Evolutionary conservation across 2,329 filamentous ascomycete species (phyloP), one percentile per base, ranked within the genome.

Genomic region (Botryotinia calthae): DNA sequence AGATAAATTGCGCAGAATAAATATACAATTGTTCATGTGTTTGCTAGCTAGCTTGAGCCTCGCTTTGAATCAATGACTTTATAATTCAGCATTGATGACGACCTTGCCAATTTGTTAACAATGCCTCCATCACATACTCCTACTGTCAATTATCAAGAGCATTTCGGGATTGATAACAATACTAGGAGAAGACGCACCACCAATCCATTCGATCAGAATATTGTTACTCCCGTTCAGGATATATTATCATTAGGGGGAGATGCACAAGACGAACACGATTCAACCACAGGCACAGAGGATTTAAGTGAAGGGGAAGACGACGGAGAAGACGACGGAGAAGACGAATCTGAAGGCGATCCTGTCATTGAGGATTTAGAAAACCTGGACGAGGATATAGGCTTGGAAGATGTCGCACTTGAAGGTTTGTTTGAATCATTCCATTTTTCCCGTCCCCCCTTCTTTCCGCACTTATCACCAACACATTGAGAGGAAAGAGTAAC

Each of bases 341-440:
- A 74, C 10, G 70, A 70, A 18, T 73, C 66, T 37, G 74, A 61
- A 4, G 74, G 74, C 25, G 51, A 28, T 56, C n/a, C n/a, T 28
- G 51, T 18, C 12, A 56, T 56, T 8, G 70, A 48, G 12, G n/a
- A 67, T 67, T 9, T 56, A 18, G 46, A 34, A 59, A 22, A 72
- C 56, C 68, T 58, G 4, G 74, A 73, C 31, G 66, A 65, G 40
- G 72, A 70, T 51, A 66, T 66, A 51, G 75, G 48, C 6, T 70
- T 73, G 46, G 74, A 70, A 46, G 74, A 70, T 72, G 72, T 61
- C 37, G 48, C 54, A 31, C 34, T 12, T 59, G 51, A 72, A 61
- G 63, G 65, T 74, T 74, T 44, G 67, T 62, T 66, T 56, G 59
- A 71, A 56, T 25, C 18, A 56, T 56, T 42, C 58, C 22, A 12